phyloP scores from a whole-genome alignment of 306 rosid genomes.

The Spatholobus suberectus region DNA sequence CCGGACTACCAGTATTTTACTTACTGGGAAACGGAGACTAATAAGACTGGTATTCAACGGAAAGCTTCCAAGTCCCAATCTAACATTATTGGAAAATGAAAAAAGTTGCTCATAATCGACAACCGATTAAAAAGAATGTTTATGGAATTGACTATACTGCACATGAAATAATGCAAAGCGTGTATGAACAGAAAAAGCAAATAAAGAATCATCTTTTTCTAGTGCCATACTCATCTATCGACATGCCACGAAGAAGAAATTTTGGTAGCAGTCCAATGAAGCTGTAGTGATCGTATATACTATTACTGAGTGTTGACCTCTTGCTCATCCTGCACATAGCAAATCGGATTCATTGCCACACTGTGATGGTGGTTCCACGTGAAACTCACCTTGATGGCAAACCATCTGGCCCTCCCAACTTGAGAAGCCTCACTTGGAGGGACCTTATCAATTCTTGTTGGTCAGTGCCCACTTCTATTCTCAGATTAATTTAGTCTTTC shows the following conservation, averaged over 20 bases:
- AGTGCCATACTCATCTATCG: too few species aligned
- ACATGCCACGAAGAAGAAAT: too few species aligned
- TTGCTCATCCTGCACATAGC: neutral
- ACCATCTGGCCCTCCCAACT: constrained; percentile 70
- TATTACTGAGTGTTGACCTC: neutral
- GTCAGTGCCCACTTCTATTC: constrained; percentile 56
- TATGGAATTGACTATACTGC: neutral
- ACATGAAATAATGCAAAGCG: neutral
- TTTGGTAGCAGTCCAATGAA: neutral
- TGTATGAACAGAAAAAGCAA: neutral
- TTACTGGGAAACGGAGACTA: neutral
- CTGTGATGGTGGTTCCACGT: constrained; percentile 39
- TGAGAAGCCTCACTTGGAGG: constrained; percentile 70
- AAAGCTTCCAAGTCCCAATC: neutral
- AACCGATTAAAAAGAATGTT: neutral
- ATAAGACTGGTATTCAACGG: neutral
- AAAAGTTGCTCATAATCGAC: neutral
- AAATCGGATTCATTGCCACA: neutral
- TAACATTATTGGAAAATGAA: neutral
- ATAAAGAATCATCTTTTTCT: too few species aligned
- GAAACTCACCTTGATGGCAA: constrained; percentile 47
- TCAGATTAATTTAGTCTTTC: neutral
- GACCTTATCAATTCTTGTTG: constrained; percentile 72
- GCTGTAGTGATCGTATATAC: neutral
- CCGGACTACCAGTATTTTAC: neutral